Evolutionary conservation across 768 basidiomycete genomes (phyloP), one percentile per base, ranked within the genome.

Genomic region (Crucibulum laeve): DNA sequence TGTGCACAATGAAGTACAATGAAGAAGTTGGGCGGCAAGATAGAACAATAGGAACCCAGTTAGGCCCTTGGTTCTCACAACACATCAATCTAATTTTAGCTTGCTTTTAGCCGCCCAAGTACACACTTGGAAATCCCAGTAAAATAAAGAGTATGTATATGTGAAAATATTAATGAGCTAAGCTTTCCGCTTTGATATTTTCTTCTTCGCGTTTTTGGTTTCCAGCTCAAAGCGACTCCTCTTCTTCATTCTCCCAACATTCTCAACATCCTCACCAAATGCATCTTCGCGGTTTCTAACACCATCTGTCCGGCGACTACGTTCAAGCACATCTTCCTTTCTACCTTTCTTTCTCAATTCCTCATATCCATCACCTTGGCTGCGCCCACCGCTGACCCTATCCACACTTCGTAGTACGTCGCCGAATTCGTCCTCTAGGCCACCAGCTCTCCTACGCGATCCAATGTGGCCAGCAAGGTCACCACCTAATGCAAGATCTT

Each of bases 401-500:
- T 74, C 77, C 8, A 82, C 77, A 19, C 79, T 76, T 50, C 70
- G 74, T 25, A 94, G 62, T 24, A 95, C 74, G 51, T 93, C 91
- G 8, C 74, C 79, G 54, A 94, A 94, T 61, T 91, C 92, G 52
- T 87, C 88, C 49, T 84, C 87, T 33, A 92, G 67, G 1, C 86
- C 88, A 14, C 81, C 84, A 6, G 79, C 82, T 37, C 79, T 61
- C 21, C 77, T 59, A 21, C 82, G 70, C n/a, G 77, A 70, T 19
- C 71, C 69, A n/a, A 71, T 70, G 0, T 71, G 67, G 5, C 67
- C 66, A 28, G 61, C 63, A 8, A 76, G 59, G 32, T 74, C 78
- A 10, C 86, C 88, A 41, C 95, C 95, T 10, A 97, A 68, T 14
- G 91, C 91, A 48, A 97, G 65, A 50, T 91, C 87, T 49, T 79